Evolutionary conservation across 1,139 yeast species (phyloP).

Genomic region (Zhuliangozyma parablackwelliae): DNA sequence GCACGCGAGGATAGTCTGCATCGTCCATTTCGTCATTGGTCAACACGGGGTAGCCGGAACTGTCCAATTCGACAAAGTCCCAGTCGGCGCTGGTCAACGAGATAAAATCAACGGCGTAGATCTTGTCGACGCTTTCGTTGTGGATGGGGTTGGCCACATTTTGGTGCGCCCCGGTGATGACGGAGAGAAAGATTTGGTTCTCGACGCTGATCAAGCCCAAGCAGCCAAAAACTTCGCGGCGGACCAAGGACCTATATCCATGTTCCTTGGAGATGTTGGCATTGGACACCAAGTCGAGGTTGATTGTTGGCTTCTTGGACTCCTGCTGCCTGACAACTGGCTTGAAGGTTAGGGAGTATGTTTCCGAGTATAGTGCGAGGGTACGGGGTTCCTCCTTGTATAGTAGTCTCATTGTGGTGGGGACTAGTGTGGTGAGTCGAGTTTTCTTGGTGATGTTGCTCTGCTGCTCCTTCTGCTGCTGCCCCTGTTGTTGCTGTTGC

Average conservation of each 20-base stretch:
- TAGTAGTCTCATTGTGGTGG: constrained; percentile 43
- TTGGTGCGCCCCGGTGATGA: constrained; percentile 66
- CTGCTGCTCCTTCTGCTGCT: too few species aligned
- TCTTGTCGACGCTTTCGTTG: constrained; percentile 74
- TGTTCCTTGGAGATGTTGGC: constrained; percentile 32
- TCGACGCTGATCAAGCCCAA: constrained; percentile 75
- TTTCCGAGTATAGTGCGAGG: constrained; percentile 47
- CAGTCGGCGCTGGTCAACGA: constrained; percentile 69
- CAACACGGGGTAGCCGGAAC: constrained; percentile 55
- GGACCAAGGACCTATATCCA: constrained; percentile 47
- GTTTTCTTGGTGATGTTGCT: too few species aligned
- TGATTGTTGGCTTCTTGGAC: constrained; percentile 34
- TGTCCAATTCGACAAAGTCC: constrained; percentile 69
- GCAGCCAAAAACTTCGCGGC: constrained; percentile 69
- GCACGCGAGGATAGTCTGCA: constrained; percentile 28
- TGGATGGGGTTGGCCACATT: constrained; percentile 84
- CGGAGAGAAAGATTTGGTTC: constrained; percentile 66
- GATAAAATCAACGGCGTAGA: constrained; percentile 79
- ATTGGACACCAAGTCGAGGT: constrained; percentile 48
- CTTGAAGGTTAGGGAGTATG: constrained; percentile 49
- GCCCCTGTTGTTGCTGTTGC: too few species aligned
- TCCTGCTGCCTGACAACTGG: constrained; percentile 14
- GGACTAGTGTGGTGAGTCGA: neutral
- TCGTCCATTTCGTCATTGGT: constrained; percentile 15
- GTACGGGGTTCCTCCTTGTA: constrained; percentile 50